A percentile compares a stretch with the other conserved stretches of the same genome.
Conservation (phyloP, 2,329 filamentous ascomycete genomes). For the Ophiosphaerella herpotricha region DNA sequence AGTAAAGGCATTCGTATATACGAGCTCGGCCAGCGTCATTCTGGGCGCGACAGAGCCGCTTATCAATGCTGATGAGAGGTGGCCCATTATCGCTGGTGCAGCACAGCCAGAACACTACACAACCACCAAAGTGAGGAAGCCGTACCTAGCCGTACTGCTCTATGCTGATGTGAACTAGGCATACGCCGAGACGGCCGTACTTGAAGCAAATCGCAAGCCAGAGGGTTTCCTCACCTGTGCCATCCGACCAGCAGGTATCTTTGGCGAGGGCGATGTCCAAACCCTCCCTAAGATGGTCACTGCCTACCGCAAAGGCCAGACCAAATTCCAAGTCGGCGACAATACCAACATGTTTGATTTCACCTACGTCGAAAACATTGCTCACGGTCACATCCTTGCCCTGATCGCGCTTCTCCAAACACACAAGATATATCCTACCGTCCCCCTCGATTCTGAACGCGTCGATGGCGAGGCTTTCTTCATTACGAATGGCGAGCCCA, state of each 20-base stretch:
- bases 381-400: slow-evolving; percentile 57
- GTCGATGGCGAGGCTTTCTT: slow-evolving; percentile 58
- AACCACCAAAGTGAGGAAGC: slow-evolving; percentile 50
- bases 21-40: slow-evolving; percentile 56
- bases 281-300: slow-evolving; percentile 51
- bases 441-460: slow-evolving; percentile 50
- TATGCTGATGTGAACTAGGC: slow-evolving; percentile 34
- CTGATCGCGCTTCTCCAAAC: slow-evolving; percentile 55
- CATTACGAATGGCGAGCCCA: slow-evolving; percentile 56
- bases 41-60: slow-evolving; percentile 52
- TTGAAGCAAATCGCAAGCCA: slow-evolving; percentile 53
- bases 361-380: slow-evolving; percentile 58
- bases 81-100: slow-evolving; percentile 51
- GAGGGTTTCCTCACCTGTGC: slow-evolving; percentile 55
- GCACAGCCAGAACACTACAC: slow-evolving; percentile 58
- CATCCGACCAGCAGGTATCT: slow-evolving; percentile 57
- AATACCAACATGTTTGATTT: slow-evolving; percentile 61
- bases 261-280: slow-evolving; percentile 56
- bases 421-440: slow-evolving; percentile 40
- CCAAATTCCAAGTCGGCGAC: slow-evolving; percentile 56
- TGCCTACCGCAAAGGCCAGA: slow-evolving; percentile 54
- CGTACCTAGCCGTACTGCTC: not conserved
- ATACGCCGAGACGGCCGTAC: slow-evolving; percentile 53
- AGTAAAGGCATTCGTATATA: slow-evolving; percentile 60
- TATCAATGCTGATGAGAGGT: slow-evolving; percentile 56